Percentiles rank a stretch among this genome's conserved stretches.
Evolutionary conservation across 306 rosid genomes (phyloP).

Genomic region (Fagus sylvatica): DNA sequence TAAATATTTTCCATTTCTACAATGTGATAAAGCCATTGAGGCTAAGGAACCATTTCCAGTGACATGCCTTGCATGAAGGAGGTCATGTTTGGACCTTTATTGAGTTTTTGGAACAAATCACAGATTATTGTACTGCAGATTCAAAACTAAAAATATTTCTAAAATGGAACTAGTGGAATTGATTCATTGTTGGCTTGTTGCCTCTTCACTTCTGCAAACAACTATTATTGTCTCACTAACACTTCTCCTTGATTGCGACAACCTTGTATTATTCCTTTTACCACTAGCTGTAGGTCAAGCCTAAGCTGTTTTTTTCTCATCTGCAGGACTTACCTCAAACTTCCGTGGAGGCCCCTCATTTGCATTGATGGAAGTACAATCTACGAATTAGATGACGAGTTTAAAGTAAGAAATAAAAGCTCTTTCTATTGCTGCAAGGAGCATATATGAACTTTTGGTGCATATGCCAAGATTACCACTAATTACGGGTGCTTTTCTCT

Average conservation of each 20-base stretch:
- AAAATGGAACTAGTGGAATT: neutral
- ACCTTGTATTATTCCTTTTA: neutral
- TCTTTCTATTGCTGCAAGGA: constrained; percentile 7
- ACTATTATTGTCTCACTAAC: neutral
- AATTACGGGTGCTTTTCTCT: constrained; percentile 13
- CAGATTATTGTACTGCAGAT: too few relatives aligned
- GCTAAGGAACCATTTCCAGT: too few relatives aligned
- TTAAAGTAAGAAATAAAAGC: constrained; percentile 46
- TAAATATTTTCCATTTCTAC: too few relatives aligned
- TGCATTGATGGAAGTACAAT: constrained; percentile 68
- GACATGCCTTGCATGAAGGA: too few relatives aligned
- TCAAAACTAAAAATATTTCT: too few relatives aligned
- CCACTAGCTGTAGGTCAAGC: neutral
- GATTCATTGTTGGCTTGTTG: neutral
- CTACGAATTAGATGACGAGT: constrained; percentile 59
- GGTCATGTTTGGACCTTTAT: too few relatives aligned
- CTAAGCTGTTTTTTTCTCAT: constrained; percentile 1
- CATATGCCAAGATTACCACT: constrained; percentile 10
- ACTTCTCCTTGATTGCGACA: neutral
- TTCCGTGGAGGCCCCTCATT: constrained; percentile 91
- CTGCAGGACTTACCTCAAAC: constrained; percentile 81
- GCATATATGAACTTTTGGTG: neutral
- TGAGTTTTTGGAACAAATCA: too few relatives aligned
- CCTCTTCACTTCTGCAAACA: neutral
- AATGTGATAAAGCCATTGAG: too few relatives aligned